Conservation (phyloP, 805 yeast species). For the Yamadazyma laniorum region DNA sequence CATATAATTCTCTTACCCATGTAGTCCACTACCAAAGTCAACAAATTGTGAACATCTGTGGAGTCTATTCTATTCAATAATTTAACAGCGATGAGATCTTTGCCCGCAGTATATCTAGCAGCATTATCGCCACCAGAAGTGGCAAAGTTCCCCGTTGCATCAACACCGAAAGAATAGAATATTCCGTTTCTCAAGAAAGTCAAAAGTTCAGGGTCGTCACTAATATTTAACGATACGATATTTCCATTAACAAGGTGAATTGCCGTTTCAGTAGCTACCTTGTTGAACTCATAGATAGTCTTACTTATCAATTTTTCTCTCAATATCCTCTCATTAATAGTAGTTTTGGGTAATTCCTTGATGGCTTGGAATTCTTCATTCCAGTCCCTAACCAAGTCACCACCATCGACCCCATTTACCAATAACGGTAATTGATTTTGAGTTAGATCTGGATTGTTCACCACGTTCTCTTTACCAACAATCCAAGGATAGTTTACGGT, state of each 20-base stretch:
- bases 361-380: conserved; percentile 87
- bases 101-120: conserved; percentile 73
- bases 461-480: conserved; percentile 29
- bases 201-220: conserved; percentile 57
- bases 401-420: conserved; percentile 58
- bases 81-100: conserved; percentile 74
- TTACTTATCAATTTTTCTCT: conserved; percentile 75
- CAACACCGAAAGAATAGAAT: conserved; percentile 76
- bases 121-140: conserved; percentile 80
- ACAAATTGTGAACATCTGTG: conserved; percentile 55
- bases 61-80: conserved; percentile 65
- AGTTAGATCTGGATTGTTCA: conserved; percentile 51
- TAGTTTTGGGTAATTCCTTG: conserved; percentile 61
- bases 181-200: conserved; percentile 80
- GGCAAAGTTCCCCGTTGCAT: conserved; percentile 61
- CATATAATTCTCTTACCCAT: conserved; percentile 85
- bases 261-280: conserved; percentile 77
- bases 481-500: conserved; percentile 78
- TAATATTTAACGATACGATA: conserved; percentile 76
- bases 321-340: conserved; percentile 63
- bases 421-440: conserved; percentile 57
- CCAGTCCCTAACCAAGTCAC: conserved; percentile 69
- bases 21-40: conserved; percentile 86
- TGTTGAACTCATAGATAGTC: conserved; percentile 71
- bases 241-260: conserved; percentile 72